Base-by-base conservation (phyloP, 768 basidiomycete genomes). In the Rhizopogon vulgaris region DNA sequence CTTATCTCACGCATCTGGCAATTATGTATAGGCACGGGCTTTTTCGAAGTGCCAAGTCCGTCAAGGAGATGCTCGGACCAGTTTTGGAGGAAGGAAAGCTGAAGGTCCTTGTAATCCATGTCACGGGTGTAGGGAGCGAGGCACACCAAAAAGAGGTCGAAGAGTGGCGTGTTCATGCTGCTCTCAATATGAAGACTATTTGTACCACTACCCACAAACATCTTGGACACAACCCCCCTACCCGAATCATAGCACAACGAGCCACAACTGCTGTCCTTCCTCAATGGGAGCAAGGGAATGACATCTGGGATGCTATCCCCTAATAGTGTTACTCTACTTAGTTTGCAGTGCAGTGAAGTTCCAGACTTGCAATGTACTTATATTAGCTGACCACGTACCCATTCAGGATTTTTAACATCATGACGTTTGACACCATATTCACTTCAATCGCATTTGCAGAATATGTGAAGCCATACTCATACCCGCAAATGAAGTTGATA, bases 1-100 rank as follows among this genome's bases (percentile, higher is more conserved):
- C 32, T 32, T 39, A 48, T 38, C 53, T 60, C 47, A 63, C 58
- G 1, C 56, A 58, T 38, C 27, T 63, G 47, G 54, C 56, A 22
- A 25, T 57, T 48, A 52, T 54, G 11, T 52, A 56, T 34, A 41
- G 55, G 9, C 48, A 54, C 2, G 38, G 28, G 17, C 39, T 48
- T 18, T 12, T 22, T 17, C 43, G 38, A 5, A 27, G 43, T 32
- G 15, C 41, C n/a, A 42, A 39, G 6, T 22, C 27, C 12, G 12
- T 56, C 25, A 25, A 22, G 37, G 48, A 37, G 27, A 37, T 55
- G 51, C 52, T 57, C 12, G n/a, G 2, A 10, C 55, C 45, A 6
- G 14, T 62, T 10, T 12, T 62, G 22, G 40, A 48, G 39, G 32
- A 36, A 30, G 48, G 43, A 17, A 41, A 27, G 32, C 22, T 55